Evolutionary conservation across 352 stramenopile species (phyloP).

Genomic region (Pythium myriotylum): DNA sequence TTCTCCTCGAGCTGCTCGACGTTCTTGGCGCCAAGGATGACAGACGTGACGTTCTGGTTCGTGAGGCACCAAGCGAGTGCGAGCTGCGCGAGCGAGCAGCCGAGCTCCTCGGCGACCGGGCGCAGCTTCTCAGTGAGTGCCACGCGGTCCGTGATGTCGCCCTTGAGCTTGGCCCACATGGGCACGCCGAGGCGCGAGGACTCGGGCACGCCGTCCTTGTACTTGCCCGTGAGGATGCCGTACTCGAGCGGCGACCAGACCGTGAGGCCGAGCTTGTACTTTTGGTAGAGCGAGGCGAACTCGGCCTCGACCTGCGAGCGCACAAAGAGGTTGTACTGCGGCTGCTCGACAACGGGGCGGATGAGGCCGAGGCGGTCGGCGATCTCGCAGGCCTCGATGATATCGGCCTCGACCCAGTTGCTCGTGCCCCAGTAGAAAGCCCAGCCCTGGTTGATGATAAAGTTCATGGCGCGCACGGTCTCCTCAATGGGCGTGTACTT

Average conservation of each 20-base stretch:
- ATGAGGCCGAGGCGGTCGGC: conserved; percentile 35
- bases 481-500: too few relatives aligned
- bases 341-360: conserved; percentile 40
- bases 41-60: conserved; percentile 41
- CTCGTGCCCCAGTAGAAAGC: conserved; percentile 55
- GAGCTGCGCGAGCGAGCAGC: too few relatives aligned
- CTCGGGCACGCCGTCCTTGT: conserved; percentile 32
- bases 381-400: conserved; percentile 43
- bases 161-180: conserved; percentile 1
- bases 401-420: conserved; percentile 45
- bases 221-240: conserved; percentile 62
- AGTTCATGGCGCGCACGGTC: too few relatives aligned
- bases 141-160: conserved; percentile 12
- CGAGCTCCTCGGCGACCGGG: conserved; percentile 34
- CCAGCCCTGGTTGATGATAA: too few relatives aligned
- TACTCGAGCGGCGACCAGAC: conserved; percentile 42
- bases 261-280: conserved; percentile 45
- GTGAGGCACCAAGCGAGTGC: conserved; percentile 42
- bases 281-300: conserved; percentile 40
- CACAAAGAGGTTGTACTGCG: conserved; percentile 56
- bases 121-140: conserved; percentile 25
- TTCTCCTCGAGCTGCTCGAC: too few relatives aligned
- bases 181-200: conserved; percentile 27
- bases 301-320: conserved; percentile 43
- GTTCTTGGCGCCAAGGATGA: conserved; percentile 43